Percentiles rank a stretch among this genome's conserved stretches.
Conservation (phyloP, 441 rosid genomes). For the Jatropha podagrica region DNA sequence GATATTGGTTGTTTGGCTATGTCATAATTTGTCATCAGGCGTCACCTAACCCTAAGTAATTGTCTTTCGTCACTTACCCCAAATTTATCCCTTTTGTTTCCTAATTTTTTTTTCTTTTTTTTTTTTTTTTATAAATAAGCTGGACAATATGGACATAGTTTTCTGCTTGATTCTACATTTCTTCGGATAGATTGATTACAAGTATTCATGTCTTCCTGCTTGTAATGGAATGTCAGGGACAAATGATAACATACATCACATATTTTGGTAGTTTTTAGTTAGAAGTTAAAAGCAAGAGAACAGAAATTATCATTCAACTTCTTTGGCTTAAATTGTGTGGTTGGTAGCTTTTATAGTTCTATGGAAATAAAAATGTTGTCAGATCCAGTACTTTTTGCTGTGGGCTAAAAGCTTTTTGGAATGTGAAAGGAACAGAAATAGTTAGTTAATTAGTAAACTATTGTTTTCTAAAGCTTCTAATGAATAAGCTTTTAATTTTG, state of each 20-base stretch:
- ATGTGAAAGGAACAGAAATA: conserved; percentile 3
- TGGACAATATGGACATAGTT: neutral
- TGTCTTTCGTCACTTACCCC: neutral
- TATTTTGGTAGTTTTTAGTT: neutral
- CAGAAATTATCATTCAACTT: neutral
- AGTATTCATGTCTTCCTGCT: neutral
- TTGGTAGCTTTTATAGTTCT: neutral
- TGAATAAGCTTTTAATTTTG: neutral
- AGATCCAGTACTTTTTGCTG: neutral
- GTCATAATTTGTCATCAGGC: too few species aligned
- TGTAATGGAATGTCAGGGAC: neutral
- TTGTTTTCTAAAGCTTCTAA: neutral
- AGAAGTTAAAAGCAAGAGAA: neutral
- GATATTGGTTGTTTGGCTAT: neutral
- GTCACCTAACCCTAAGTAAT: neutral
- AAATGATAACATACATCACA: neutral
- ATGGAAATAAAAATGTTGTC: neutral
- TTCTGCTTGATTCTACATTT: neutral
- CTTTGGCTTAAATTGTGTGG: neutral
- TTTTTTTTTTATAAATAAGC: neutral
- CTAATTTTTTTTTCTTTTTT: neutral
- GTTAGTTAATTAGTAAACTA: neutral
- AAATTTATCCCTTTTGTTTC: neutral
- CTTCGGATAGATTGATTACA: neutral
- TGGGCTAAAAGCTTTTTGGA: neutral